These are phyloP conservation scores for Haplosporangium gracile DNA, from an alignment of 192 early-diverging fungal species.

Conservation along the genomic window DNA sequence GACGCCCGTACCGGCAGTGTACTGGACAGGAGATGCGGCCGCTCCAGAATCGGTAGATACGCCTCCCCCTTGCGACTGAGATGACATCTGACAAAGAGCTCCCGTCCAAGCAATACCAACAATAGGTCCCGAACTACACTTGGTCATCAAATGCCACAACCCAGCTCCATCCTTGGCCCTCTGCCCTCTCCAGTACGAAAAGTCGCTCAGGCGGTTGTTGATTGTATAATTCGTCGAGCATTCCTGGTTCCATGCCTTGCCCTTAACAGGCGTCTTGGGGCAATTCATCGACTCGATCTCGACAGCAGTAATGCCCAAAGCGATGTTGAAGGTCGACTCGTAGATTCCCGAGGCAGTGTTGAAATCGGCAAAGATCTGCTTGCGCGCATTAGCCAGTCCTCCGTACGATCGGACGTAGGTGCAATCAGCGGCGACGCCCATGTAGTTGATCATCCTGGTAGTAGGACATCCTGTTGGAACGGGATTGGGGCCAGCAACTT, in stretches of 20 bases:
- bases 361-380: conserved; percentile 85
- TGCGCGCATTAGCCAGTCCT: conserved; percentile 67
- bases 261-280: conserved; percentile 52
- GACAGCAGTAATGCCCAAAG: conserved; percentile 81
- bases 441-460: conserved; percentile 34
- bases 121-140: conserved; percentile 62
- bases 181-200: conserved; percentile 86
- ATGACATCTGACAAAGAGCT: conserved; percentile 71
- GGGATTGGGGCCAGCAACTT: conserved; percentile 9
- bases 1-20: conserved; percentile 87
- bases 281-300: conserved; percentile 74
- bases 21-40: conserved; percentile 21
- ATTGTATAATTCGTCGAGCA: conserved; percentile 81
- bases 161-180: conserved; percentile 74
- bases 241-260: conserved; percentile 78
- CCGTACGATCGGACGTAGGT: conserved; percentile 62
- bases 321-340: conserved; percentile 86
- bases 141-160: conserved; percentile 94
- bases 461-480: conserved; percentile 38
- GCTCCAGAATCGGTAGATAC: background rate
- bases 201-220: conserved; percentile 82
- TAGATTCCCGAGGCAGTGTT: conserved; percentile 87
- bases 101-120: conserved; percentile 90
- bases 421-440: conserved; percentile 43
- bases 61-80: conserved; percentile 57